These are phyloP conservation scores for Melianthus villosus DNA, from an alignment of 441 rosid species.

Conservation along the genomic window DNA sequence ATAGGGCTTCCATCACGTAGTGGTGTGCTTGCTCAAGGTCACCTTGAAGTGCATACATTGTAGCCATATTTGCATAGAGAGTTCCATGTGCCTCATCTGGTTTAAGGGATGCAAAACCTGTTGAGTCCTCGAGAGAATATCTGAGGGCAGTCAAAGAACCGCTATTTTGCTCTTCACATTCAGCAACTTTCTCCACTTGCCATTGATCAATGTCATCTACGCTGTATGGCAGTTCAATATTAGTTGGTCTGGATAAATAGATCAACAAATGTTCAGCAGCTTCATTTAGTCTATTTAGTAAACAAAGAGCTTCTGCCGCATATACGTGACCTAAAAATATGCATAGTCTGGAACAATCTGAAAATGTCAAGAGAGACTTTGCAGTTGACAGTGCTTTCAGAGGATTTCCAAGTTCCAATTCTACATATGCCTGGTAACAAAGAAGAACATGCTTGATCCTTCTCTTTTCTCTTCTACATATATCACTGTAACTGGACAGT, in stretches of 20 bases:
- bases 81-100: slow-evolving; percentile 80
- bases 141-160: slow-evolving; percentile 20
- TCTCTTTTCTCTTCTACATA: slow-evolving; percentile 32
- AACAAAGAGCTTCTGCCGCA: slow-evolving; percentile 90
- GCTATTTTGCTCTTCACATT: slow-evolving; percentile 47
- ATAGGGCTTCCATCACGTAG: slow-evolving; percentile 35
- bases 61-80: slow-evolving; percentile 63
- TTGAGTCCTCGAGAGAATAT: slow-evolving; percentile 20
- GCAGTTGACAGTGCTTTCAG: slow-evolving; percentile 52
- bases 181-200: slow-evolving; percentile 31
- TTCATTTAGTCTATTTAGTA: slow-evolving; percentile 61
- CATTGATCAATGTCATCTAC: slow-evolving; percentile 57
- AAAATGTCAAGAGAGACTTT: slow-evolving; percentile 48
- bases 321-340: slow-evolving; percentile 60
- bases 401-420: slow-evolving; percentile 79
- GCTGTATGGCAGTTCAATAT: slow-evolving; percentile 46
- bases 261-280: slow-evolving; percentile 59
- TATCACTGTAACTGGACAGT: slow-evolving; percentile 35
- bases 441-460: slow-evolving; percentile 59
- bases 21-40: slow-evolving; percentile 48
- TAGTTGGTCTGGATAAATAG: slow-evolving; percentile 41
- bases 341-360: slow-evolving; percentile 52
- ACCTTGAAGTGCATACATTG: slow-evolving; percentile 52
- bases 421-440: slow-evolving; percentile 67
- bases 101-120: slow-evolving; percentile 31